A percentile compares a stretch with the other conserved stretches of the same genome.
phyloP scores from a whole-genome alignment of 805 yeast genomes.

The Maudiozyma barnettii region DNA sequence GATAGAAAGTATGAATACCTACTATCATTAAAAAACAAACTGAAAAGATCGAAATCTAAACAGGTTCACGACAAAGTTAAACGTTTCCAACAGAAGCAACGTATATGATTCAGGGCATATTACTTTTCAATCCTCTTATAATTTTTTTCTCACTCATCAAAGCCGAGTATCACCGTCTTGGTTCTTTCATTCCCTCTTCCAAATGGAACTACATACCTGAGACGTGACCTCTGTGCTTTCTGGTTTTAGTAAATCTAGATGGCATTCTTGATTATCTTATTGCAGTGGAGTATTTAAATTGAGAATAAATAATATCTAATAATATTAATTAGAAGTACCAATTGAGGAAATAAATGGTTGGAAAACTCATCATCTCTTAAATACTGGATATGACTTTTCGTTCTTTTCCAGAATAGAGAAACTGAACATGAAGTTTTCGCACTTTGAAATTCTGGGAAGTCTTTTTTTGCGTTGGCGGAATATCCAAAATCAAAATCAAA shows the following conservation, averaged over 20 bases:
- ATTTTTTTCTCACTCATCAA: background rate
- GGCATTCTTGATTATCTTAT: conserved; percentile 60
- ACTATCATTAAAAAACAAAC: background rate
- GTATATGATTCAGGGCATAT: too few relatives aligned
- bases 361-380: too few relatives aligned
- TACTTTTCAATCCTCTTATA: background rate
- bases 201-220: conserved; percentile 66
- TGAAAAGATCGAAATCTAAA: background rate
- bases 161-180: conserved; percentile 27
- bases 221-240: conserved; percentile 99
- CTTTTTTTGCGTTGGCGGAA: too few relatives aligned
- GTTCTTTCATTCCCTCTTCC: conserved; percentile 35
- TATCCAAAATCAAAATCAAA: too few relatives aligned
- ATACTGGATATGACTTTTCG: too few relatives aligned
- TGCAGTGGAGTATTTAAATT: background rate
- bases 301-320: background rate
- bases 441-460: too few relatives aligned
- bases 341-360: too few relatives aligned
- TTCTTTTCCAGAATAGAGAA: too few relatives aligned
- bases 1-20: background rate
- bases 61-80: background rate
- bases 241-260: conserved; percentile 97
- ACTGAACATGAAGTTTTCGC: too few relatives aligned
- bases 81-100: background rate
- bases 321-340: background rate